phyloP scores from a whole-genome alignment of 306 rosid species.

The Clitoria ternatea region DNA sequence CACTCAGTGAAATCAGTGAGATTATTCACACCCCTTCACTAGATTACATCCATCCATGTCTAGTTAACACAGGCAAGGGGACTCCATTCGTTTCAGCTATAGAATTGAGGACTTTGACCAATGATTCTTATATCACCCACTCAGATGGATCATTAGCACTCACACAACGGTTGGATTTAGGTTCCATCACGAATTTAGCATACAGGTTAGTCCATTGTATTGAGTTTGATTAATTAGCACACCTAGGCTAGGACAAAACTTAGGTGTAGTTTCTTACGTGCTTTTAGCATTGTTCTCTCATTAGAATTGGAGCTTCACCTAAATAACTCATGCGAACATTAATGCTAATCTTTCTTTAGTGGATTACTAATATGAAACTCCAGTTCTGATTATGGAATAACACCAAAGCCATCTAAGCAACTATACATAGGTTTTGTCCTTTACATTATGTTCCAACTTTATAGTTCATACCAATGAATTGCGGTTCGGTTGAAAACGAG shows the following conservation, averaged over 20 bases:
- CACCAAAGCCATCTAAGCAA: too few species aligned
- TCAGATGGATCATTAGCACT: conserved; percentile 1
- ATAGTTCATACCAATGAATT: too few species aligned
- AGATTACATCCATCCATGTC: conserved; percentile 33
- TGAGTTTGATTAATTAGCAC: too few species aligned
- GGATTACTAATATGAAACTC: too few species aligned
- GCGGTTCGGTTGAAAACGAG: too few species aligned
- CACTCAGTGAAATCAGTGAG: background rate
- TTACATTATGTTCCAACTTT: background rate
- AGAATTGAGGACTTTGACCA: conserved; percentile 38
- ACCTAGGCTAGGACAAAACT: too few species aligned
- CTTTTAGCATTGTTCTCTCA: too few species aligned
- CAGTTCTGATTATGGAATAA: too few species aligned
- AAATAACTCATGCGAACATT: too few species aligned
- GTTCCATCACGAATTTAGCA: background rate
- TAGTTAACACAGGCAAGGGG: conserved; percentile 43
- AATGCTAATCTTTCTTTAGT: too few species aligned
- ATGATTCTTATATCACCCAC: conserved; percentile 1
- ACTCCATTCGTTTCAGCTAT: conserved; percentile 47
- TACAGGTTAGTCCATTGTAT: conserved; percentile 15
- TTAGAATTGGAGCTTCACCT: too few species aligned
- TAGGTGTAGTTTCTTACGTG: too few species aligned
- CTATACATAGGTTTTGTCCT: background rate
- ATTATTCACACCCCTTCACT: conserved; percentile 34
- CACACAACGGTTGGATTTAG: background rate